These are phyloP conservation scores for Saccharomyces cerevisiae DNA, from an alignment of 805 yeast species.

Conservation along the genomic window DNA sequence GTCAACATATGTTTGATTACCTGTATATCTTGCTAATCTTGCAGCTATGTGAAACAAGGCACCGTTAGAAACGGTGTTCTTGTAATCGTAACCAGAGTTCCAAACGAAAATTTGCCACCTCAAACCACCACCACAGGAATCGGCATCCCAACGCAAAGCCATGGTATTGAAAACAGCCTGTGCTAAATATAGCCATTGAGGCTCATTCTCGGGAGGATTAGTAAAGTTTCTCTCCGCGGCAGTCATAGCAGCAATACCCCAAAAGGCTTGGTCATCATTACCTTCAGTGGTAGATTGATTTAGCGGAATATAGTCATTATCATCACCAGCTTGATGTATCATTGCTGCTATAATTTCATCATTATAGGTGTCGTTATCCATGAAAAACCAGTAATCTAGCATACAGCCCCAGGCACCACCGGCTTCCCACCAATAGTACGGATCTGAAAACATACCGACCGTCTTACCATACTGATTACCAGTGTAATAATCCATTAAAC, in stretches of 20 bases:
- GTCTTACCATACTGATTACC: slow-evolving; percentile 65
- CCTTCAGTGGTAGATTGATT: slow-evolving; percentile 92
- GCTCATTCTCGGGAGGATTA: slow-evolving; percentile 48
- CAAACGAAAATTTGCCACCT: slow-evolving; percentile 95
- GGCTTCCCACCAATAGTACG: slow-evolving; percentile 99
- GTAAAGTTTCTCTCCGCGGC: slow-evolving; percentile 87
- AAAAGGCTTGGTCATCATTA: slow-evolving; percentile 94
- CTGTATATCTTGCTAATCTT: slow-evolving; percentile 74
- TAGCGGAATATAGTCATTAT: slow-evolving; percentile 73
- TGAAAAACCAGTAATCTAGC: slow-evolving; percentile 66
- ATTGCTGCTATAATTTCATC: slow-evolving; percentile 52
- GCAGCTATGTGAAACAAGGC: slow-evolving; percentile 83
- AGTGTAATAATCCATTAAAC: slow-evolving; percentile 75
- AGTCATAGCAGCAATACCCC: slow-evolving; percentile 90
- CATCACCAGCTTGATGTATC: slow-evolving; percentile 62
- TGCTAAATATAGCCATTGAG: slow-evolving; percentile 75
- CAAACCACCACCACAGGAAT: slow-evolving; percentile 75
- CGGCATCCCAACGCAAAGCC: slow-evolving; percentile 79
- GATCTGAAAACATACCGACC: slow-evolving; percentile 77
- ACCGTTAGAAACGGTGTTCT: slow-evolving; percentile 87
- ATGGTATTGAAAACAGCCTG: slow-evolving; percentile 89
- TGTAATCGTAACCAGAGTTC: slow-evolving; percentile 91
- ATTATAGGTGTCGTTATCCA: slow-evolving; percentile 62
- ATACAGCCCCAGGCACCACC: slow-evolving; percentile 92
- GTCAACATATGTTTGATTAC: slow-evolving; percentile 61